These are phyloP conservation scores for Kalmusia sp. DNA, from an alignment of 2,329 filamentous ascomycete genomes.

Conservation along the genomic window DNA sequence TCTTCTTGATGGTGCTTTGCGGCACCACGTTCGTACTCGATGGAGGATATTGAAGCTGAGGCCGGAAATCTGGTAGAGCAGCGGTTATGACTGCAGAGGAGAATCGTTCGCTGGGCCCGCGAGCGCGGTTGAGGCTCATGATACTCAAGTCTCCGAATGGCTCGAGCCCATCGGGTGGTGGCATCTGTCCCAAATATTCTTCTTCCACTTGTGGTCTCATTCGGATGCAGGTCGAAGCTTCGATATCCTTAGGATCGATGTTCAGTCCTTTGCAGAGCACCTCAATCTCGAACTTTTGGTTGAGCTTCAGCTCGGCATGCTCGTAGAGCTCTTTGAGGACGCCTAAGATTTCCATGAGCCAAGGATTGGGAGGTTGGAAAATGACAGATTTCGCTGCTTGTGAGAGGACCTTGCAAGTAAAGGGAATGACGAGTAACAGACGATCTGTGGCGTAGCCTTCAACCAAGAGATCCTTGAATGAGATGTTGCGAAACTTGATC, in stretches of 20 bases:
- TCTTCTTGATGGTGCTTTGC: constrained; percentile 69
- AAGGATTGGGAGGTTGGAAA: constrained; percentile 94
- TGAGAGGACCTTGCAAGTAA: constrained; percentile 93
- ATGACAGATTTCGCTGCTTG: constrained; percentile 86
- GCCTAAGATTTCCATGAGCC: constrained; percentile 95
- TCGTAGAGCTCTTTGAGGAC: constrained; percentile 93
- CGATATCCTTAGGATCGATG: constrained; percentile 90
- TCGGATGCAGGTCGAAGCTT: constrained; percentile 85
- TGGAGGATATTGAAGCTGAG: constrained; percentile 76
- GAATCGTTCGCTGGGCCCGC: constrained; percentile 73
- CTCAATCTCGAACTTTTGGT: constrained; percentile 98
- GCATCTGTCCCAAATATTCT: constrained; percentile 59
- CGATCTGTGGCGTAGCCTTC: constrained; percentile 94
- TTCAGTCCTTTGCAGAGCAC: constrained; percentile 92
- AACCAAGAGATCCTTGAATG: constrained; percentile 92
- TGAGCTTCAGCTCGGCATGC: constrained; percentile 90
- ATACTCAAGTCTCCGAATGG: constrained; percentile 78
- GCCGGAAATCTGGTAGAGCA: constrained; percentile 82
- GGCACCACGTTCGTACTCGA: constrained; percentile 75
- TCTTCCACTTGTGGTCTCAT: constrained; percentile 73
- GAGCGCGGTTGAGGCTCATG: constrained; percentile 67
- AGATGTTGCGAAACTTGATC: constrained; percentile 95
- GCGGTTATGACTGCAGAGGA: constrained; percentile 80
- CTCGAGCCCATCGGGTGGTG: constrained; percentile 71
- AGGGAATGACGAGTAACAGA: constrained; percentile 90